These are phyloP conservation scores for Liquidambar formosana DNA, from an alignment of 164 flowering plant genomes.

Conservation along the genomic window DNA sequence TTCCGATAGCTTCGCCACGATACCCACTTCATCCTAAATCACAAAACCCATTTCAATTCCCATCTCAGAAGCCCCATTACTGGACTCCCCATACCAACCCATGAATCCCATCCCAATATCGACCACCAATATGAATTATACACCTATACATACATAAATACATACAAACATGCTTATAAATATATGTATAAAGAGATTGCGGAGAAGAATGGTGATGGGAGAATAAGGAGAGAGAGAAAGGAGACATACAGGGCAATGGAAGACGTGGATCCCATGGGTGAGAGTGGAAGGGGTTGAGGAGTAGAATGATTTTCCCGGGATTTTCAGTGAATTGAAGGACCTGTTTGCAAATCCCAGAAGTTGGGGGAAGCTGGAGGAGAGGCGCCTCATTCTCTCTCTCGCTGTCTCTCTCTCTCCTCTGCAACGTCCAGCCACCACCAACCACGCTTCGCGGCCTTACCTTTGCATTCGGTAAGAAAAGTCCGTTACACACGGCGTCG, in stretches of 20 bases:
- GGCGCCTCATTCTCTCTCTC: constrained; percentile 24
- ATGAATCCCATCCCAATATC: neutral
- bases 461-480: too few species aligned
- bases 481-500: too few species aligned
- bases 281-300: constrained; percentile 31
- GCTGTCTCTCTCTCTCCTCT: constrained; percentile 2
- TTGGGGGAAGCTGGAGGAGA: constrained; percentile 18
- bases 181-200: too few species aligned
- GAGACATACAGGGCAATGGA: constrained; percentile 75
- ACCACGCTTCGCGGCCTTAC: neutral
- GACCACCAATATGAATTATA: neutral
- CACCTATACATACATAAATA: too few species aligned
- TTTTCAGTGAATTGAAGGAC: constrained; percentile 36
- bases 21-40: constrained; percentile 79
- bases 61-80: constrained; percentile 2
- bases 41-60: constrained; percentile 10
- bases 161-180: too few species aligned
- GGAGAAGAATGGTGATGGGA: neutral
- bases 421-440: neutral
- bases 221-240: neutral
- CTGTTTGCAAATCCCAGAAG: constrained; percentile 32
- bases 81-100: neutral
- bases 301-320: constrained; percentile 26
- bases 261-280: constrained; percentile 75
- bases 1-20: constrained; percentile 87